These are phyloP conservation scores for Pisolithus microcarpus DNA, from an alignment of 768 basidiomycete species.

Conservation along the genomic window DNA sequence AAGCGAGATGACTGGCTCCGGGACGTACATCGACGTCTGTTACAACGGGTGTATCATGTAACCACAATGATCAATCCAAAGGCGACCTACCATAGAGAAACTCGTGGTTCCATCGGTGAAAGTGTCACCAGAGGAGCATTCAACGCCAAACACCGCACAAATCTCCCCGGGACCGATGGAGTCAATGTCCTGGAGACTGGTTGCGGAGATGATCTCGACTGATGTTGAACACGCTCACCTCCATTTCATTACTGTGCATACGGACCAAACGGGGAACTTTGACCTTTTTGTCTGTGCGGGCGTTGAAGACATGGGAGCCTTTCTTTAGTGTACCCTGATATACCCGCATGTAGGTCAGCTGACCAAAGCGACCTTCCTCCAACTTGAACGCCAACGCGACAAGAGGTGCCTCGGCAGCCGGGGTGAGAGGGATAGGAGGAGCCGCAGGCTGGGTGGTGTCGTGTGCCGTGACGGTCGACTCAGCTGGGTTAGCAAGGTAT, in stretches of 20 bases:
- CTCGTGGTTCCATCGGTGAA: constrained; percentile 90
- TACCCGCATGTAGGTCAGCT: constrained; percentile 96
- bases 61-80: neutral
- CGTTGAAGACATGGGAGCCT: constrained; percentile 81
- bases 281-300: constrained; percentile 91
- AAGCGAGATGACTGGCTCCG: constrained; percentile 96
- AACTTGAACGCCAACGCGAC: constrained; percentile 97
- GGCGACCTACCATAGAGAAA: constrained; percentile 77
- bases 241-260: constrained; percentile 99
- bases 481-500: constrained; percentile 88
- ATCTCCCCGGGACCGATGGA: constrained; percentile 96
- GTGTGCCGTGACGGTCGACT: constrained; percentile 72
- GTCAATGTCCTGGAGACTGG: constrained; percentile 68
- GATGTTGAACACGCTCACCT: constrained; percentile 39
- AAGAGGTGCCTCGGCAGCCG: constrained; percentile 80
- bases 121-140: constrained; percentile 96
- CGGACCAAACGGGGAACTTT: constrained; percentile 93
- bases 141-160: constrained; percentile 98
- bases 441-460: constrained; percentile 68
- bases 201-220: neutral
- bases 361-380: constrained; percentile 95
- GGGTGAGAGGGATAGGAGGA: constrained; percentile 67
- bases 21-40: constrained; percentile 97
- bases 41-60: neutral
- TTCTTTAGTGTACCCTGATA: constrained; percentile 94